Evolutionary conservation across 108 stramenopile species (phyloP).

Genomic region (Pelagomonas calceolata): DNA sequence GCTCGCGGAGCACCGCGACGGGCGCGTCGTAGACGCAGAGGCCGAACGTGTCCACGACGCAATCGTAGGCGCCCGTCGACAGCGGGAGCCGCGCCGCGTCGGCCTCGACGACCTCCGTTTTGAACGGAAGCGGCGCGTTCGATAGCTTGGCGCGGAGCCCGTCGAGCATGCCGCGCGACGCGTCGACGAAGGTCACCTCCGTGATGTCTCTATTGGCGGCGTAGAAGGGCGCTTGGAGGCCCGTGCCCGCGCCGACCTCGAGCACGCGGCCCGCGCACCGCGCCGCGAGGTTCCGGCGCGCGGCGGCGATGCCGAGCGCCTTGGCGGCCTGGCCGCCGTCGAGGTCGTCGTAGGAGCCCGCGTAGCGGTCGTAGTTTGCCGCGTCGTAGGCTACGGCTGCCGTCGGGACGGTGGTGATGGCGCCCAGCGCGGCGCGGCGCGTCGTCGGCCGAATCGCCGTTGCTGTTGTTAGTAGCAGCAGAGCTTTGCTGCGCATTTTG

Average conservation of each 20-base stretch:
- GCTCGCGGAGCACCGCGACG: neutral
- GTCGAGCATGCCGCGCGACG: slow-evolving; percentile 59
- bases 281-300: slow-evolving; percentile 42
- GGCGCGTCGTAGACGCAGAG: slow-evolving; percentile 52
- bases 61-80: slow-evolving; percentile 47
- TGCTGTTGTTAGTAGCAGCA: no score
- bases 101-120: slow-evolving; percentile 29
- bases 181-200: slow-evolving; percentile 43
- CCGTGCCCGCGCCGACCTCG: slow-evolving; percentile 74
- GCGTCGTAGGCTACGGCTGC: no score
- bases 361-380: slow-evolving; percentile 53
- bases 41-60: slow-evolving; percentile 68
- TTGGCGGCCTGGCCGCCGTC: slow-evolving; percentile 59
- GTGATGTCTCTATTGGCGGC: slow-evolving; percentile 4
- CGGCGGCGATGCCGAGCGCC: slow-evolving; percentile 56
- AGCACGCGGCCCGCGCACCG: slow-evolving; percentile 55
- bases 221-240: slow-evolving; percentile 59
- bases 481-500: no score
- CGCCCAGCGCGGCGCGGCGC: no score
- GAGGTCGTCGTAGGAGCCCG: slow-evolving; percentile 56
- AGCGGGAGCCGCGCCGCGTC: slow-evolving; percentile 10
- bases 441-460: no score
- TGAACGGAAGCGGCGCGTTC: no score
- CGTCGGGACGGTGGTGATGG: no score
- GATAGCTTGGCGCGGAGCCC: neutral